Evolutionary conservation across 305 asterid genomes (phyloP).

Genomic region (Solanum hybrid): DNA sequence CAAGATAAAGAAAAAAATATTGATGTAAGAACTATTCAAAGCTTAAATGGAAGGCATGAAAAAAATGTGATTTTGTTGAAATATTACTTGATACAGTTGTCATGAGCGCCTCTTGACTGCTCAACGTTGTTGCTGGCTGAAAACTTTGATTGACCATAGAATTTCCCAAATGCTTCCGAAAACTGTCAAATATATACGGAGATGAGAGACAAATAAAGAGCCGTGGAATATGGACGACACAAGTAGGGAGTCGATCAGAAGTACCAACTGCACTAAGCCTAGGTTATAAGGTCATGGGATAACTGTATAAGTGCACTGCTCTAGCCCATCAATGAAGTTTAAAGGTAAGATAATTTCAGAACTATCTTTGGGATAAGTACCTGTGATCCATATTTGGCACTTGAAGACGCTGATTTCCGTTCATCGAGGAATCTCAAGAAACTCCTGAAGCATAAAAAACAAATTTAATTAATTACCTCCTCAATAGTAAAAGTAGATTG

Average conservation of each 20-base stretch:
- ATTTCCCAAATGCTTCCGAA: conserved; percentile 84
- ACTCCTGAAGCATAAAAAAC: conserved; percentile 46
- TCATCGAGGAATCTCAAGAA: conserved; percentile 87
- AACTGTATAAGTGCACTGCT: background rate
- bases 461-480: background rate
- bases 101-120: conserved; percentile 65
- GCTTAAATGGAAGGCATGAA: background rate
- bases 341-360: background rate
- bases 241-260: background rate
- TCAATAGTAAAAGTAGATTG: background rate
- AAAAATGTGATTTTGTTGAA: background rate
- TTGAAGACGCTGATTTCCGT: conserved; percentile 43
- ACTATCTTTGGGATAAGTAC: conserved; percentile 21
- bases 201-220: background rate
- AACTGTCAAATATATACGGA: conserved; percentile 33
- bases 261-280: background rate
- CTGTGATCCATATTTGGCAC: conserved; percentile 81
- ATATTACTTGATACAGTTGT: conserved; percentile 75
- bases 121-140: conserved; percentile 46
- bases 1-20: conserved; percentile 5
- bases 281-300: background rate
- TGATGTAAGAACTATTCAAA: background rate
- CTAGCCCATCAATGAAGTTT: background rate
- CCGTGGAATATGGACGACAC: background rate
- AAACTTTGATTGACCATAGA: conserved; percentile 66